phyloP scores from a whole-genome alignment of 176 grass and related monocot genomes.

The Musa troglodytarum region DNA sequence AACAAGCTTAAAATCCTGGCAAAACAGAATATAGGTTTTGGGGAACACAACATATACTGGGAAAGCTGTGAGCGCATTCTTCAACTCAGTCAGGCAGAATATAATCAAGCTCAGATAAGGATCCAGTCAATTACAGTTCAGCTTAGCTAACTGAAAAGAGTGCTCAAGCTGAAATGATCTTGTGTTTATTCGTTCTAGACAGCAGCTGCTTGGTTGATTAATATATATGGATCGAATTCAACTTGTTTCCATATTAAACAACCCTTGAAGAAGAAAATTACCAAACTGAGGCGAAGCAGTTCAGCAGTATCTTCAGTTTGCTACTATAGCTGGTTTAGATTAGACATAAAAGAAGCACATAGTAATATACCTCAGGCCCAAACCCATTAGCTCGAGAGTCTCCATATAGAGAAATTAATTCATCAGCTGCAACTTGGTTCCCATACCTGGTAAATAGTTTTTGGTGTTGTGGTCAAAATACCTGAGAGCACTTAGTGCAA shows the following conservation, averaged over 20 bases:
- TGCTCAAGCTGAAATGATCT: neutral
- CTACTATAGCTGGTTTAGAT: neutral
- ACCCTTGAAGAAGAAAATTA: neutral
- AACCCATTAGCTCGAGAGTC: constrained; percentile 66
- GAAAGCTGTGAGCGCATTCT: no score
- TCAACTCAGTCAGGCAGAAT: neutral
- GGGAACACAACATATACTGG: no score
- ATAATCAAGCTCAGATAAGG: neutral
- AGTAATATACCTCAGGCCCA: constrained; percentile 60
- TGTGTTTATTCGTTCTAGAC: neutral
- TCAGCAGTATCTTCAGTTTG: neutral
- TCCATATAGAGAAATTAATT: constrained; percentile 67
- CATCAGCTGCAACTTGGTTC: constrained; percentile 47
- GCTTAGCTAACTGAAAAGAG: neutral
- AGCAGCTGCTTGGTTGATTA: neutral
- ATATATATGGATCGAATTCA: neutral
- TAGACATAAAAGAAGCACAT: neutral
- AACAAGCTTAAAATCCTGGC: neutral
- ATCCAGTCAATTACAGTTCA: neutral
- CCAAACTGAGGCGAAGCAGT: neutral
- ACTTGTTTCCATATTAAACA: neutral
- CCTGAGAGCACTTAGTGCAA: no score
- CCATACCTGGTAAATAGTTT: constrained; percentile 59
- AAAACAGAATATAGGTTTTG: neutral
- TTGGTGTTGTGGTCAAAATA: neutral